phyloP scores from a whole-genome alignment of 139 green algal genomes.

The Diplosphaera chodatii region DNA sequence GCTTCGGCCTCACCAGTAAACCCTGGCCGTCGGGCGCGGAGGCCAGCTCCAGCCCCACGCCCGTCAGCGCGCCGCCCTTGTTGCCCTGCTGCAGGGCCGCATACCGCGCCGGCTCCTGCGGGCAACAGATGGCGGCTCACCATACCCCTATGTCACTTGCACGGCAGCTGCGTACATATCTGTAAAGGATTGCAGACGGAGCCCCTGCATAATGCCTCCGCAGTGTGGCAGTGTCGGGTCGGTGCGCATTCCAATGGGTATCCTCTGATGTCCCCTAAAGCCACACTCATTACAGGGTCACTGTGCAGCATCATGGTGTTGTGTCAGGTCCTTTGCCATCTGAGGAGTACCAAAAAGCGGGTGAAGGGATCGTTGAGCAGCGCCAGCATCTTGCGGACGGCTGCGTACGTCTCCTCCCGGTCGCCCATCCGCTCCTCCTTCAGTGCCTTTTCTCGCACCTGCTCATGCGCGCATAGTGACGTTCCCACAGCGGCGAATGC shows the following conservation, averaged over 20 bases:
- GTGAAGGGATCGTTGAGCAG: conserved; percentile 94
- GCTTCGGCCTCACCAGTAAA: conserved; percentile 25
- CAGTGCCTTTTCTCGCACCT: conserved; percentile 60
- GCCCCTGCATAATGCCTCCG: too few relatives aligned
- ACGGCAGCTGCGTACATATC: conserved; percentile 43
- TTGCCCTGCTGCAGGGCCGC: conserved; percentile 44
- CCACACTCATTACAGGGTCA: too few relatives aligned
- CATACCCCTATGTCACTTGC: too few relatives aligned
- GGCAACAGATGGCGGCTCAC: too few relatives aligned
- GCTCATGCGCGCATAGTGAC: background rate
- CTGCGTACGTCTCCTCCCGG: conserved; percentile 71
- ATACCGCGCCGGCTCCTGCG: conserved; percentile 23
- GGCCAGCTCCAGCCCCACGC: conserved; percentile 70
- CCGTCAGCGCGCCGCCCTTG: conserved; percentile 60
- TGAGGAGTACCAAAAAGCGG: conserved; percentile 84
- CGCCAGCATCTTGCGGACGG: conserved; percentile 76
- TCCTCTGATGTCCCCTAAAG: too few relatives aligned
- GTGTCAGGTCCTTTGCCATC: too few relatives aligned
- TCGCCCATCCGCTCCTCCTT: conserved; percentile 58
- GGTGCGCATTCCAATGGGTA: too few relatives aligned
- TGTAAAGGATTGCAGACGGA: too few relatives aligned
- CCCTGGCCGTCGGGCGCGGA: conserved; percentile 18
- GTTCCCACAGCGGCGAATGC: too few relatives aligned
- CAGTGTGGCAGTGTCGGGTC: too few relatives aligned
- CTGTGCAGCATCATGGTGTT: too few relatives aligned